Percentiles rank a stretch among this genome's conserved stretches.
These are phyloP conservation scores for Strobilomyces confusus DNA, from an alignment of 768 basidiomycete species.

Conservation along the genomic window DNA sequence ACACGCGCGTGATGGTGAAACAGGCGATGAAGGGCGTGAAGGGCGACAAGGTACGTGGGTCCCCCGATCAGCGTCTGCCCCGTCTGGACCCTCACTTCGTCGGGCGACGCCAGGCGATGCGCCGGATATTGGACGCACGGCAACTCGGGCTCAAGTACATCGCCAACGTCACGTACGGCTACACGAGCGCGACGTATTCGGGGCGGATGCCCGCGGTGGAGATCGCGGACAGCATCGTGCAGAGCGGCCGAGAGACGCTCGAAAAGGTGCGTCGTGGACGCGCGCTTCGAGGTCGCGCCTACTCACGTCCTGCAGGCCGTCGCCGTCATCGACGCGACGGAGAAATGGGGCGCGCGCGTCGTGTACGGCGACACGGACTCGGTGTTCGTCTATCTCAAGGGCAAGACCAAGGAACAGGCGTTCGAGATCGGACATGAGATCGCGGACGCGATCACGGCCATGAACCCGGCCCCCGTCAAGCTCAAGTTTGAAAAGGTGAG, in stretches of 20 bases:
- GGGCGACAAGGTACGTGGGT: conserved; percentile 59
- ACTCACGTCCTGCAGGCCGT: conserved; percentile 58
- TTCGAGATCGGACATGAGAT: conserved; percentile 93
- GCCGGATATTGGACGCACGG: conserved; percentile 78
- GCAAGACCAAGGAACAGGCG: conserved; percentile 89
- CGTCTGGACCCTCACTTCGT: neutral
- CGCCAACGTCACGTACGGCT: conserved; percentile 92
- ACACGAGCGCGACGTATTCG: conserved; percentile 90
- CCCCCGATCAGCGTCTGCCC: too few species aligned
- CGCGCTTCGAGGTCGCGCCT: neutral
- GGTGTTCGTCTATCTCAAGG: conserved; percentile 85
- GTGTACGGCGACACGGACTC: conserved; percentile 99
- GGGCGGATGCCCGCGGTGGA: conserved; percentile 98
- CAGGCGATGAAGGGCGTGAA: conserved; percentile 86
- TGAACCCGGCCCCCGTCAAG: conserved; percentile 89
- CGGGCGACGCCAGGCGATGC: conserved; percentile 52
- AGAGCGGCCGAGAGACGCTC: conserved; percentile 91
- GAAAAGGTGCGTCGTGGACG: conserved; percentile 62
- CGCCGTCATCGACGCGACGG: conserved; percentile 64
- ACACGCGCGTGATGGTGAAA: conserved; percentile 97
- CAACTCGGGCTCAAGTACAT: conserved; percentile 94
- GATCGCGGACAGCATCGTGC: conserved; percentile 97
- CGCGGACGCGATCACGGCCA: conserved; percentile 76
- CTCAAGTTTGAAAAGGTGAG: conserved; percentile 95
- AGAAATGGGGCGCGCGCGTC: conserved; percentile 87